Conservation (phyloP, 2,329 filamentous ascomycete genomes). For the Botrytis aclada region DNA sequence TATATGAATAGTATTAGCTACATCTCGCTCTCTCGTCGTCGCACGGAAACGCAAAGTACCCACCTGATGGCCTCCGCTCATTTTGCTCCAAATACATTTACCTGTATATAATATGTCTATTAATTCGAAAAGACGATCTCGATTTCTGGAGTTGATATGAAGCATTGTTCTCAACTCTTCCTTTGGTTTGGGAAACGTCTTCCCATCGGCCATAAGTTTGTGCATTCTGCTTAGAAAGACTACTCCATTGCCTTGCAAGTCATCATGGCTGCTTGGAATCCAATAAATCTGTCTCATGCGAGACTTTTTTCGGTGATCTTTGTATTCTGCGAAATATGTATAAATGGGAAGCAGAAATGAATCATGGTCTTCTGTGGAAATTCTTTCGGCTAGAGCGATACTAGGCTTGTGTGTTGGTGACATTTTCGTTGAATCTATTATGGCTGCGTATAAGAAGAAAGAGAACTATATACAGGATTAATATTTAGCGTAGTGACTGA, state of each 20-base stretch:
- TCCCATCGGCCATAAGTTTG: neutral
- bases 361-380: neutral
- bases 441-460: neutral
- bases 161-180: neutral
- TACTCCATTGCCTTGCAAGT: neutral
- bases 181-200: neutral
- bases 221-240: neutral
- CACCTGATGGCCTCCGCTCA: neutral
- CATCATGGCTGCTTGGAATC: neutral
- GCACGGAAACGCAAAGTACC: neutral
- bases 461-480: neutral
- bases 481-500: accelerated
- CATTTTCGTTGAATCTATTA: neutral
- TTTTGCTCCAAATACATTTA: too few species aligned
- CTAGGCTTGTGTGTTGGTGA: neutral
- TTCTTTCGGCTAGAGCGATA: neutral
- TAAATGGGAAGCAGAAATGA: neutral
- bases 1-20: neutral
- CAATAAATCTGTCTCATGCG: neutral
- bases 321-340: neutral
- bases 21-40: neutral
- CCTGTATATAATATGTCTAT: neutral
- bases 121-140: neutral
- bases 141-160: neutral
- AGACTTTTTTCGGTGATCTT: neutral